These are phyloP conservation scores for Oenanthe javanica DNA, from an alignment of 140 eudicot species.

Conservation along the genomic window DNA sequence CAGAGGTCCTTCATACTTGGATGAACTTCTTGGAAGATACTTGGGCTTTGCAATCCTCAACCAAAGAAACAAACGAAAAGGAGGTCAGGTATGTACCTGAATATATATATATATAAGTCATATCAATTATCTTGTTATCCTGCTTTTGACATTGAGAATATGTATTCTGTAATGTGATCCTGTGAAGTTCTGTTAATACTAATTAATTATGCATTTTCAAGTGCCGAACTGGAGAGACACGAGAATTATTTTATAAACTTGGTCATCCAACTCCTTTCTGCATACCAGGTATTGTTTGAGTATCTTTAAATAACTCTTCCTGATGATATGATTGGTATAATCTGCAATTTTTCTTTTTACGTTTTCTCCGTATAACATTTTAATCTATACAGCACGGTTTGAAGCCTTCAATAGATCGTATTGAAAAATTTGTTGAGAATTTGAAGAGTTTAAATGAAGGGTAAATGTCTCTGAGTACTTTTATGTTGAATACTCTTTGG, in stretches of 20 bases:
- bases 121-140: neutral
- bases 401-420: conserved; percentile 71
- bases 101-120: neutral
- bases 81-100: conserved; percentile 51
- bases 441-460: conserved; percentile 66
- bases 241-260: conserved; percentile 71
- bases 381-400: conserved; percentile 56
- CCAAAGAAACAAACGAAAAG: conserved; percentile 70
- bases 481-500: neutral
- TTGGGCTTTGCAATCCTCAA: conserved; percentile 80
- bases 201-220: conserved; percentile 25
- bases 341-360: neutral
- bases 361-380: neutral
- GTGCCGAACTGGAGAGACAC: conserved; percentile 78
- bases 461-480: conserved; percentile 24
- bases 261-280: conserved; percentile 65
- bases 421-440: conserved; percentile 64
- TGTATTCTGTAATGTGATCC: neutral
- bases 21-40: conserved; percentile 93
- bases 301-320: neutral
- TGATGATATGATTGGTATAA: neutral
- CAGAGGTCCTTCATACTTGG: conserved; percentile 78
- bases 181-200: neutral
- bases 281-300: conserved; percentile 54
- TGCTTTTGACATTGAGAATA: neutral